phyloP scores from a whole-genome alignment of 2,329 filamentous ascomycete genomes.

The Venturia nashicola region DNA sequence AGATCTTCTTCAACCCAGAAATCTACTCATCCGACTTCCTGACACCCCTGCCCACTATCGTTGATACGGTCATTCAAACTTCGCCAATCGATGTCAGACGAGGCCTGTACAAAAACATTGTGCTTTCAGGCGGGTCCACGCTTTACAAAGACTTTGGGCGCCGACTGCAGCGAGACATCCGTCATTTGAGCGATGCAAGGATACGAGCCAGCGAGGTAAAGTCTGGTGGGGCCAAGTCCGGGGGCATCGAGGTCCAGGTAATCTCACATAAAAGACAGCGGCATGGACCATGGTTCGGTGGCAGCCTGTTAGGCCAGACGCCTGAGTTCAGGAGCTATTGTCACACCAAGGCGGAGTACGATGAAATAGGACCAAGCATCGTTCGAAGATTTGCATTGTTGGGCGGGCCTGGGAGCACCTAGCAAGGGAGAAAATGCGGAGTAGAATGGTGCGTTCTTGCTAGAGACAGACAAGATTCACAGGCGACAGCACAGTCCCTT shows the following conservation, averaged over 20 bases:
- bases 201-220: conserved; percentile 85
- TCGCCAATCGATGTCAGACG: conserved; percentile 95
- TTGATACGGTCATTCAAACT: conserved; percentile 93
- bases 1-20: conserved; percentile 99
- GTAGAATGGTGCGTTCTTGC: not conserved
- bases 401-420: conserved; percentile 79
- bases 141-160: conserved; percentile 98
- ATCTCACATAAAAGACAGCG: conserved; percentile 95
- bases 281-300: conserved; percentile 97
- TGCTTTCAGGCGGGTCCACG: conserved; percentile 90
- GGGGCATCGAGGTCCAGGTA: conserved; percentile 91
- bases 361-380: conserved; percentile 92
- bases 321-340: conserved; percentile 98
- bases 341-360: conserved; percentile 64
- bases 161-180: conserved; percentile 91
- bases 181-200: conserved; percentile 84
- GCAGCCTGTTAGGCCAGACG: conserved; percentile 89
- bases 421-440: conserved; percentile 1
- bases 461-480: not conserved
- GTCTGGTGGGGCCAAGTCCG: conserved; percentile 84
- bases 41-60: conserved; percentile 84
- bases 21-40: conserved; percentile 99
- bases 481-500: not conserved
- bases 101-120: conserved; percentile 99
- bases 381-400: conserved; percentile 88